phyloP scores from a whole-genome alignment of 169 alveolate species.

The Plasmodium cynomolgi region DNA sequence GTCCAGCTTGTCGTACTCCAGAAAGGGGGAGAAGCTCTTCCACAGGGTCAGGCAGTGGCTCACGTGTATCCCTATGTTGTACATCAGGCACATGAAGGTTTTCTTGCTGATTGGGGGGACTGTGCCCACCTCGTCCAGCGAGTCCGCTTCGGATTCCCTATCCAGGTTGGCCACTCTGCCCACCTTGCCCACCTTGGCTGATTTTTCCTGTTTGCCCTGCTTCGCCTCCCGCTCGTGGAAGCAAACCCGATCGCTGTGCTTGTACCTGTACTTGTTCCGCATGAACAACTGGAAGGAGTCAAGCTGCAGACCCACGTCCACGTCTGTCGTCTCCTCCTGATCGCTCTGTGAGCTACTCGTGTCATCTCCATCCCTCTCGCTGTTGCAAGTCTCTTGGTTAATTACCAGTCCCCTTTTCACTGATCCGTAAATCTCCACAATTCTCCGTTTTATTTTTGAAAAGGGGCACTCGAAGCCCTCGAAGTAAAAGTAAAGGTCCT shows the following conservation, averaged over 20 bases:
- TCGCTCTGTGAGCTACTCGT: slow-evolving; percentile 1
- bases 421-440: slow-evolving; percentile 71
- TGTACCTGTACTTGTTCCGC: slow-evolving; percentile 23
- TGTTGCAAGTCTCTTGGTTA: slow-evolving; percentile 28
- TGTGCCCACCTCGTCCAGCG: neutral
- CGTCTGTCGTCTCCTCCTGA: neutral
- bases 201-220: neutral
- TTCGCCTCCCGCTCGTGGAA: slow-evolving; percentile 2
- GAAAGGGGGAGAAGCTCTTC: slow-evolving; percentile 41
- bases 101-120: slow-evolving; percentile 25
- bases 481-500: slow-evolving; percentile 62
- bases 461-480: slow-evolving; percentile 70
- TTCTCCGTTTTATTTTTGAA: slow-evolving; percentile 74
- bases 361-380: neutral
- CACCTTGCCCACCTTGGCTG: neutral
- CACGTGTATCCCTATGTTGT: slow-evolving; percentile 65
- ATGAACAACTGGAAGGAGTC: slow-evolving; percentile 13
- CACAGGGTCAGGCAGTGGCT: slow-evolving; percentile 32
- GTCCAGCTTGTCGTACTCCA: slow-evolving; percentile 49
- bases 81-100: slow-evolving; percentile 65
- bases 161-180: neutral
- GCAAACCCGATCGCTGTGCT: slow-evolving; percentile 6
- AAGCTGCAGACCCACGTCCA: neutral
- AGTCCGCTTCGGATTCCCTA: neutral
- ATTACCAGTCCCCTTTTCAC: slow-evolving; percentile 32